Evolutionary conservation across 2,329 filamentous ascomycete genomes (phyloP).

Genomic region (Colletotrichum agaves): DNA sequence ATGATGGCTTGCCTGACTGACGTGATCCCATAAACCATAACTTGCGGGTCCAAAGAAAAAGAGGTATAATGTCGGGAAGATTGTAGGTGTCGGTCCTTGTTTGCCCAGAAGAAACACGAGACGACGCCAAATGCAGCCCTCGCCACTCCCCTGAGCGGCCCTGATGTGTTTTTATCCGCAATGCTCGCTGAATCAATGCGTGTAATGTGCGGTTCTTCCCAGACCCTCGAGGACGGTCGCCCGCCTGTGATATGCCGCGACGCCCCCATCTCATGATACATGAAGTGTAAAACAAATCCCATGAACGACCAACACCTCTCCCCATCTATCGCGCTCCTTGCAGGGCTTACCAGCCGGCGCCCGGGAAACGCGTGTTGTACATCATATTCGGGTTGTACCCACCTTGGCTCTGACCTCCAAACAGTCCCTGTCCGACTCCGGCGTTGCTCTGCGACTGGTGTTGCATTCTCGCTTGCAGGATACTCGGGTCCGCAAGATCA

Average conservation of each 20-base stretch:
- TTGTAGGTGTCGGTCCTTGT: slow-evolving; percentile 37
- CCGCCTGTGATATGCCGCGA: slow-evolving; percentile 31
- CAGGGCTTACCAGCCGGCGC: slow-evolving; percentile 40
- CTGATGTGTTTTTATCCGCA: slow-evolving; percentile 40
- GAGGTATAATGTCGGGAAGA: slow-evolving; percentile 40
- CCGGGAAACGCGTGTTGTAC: slow-evolving; percentile 64
- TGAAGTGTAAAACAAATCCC: slow-evolving; percentile 36
- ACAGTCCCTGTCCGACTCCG: slow-evolving; percentile 88
- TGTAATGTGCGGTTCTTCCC: slow-evolving; percentile 34
- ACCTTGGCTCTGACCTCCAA: slow-evolving; percentile 91
- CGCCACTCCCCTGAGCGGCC: slow-evolving; percentile 45
- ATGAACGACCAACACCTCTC: slow-evolving; percentile 31
- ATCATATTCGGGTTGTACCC: slow-evolving; percentile 91
- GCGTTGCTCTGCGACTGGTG: slow-evolving; percentile 84
- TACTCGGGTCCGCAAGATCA: slow-evolving; percentile 99
- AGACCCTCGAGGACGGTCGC: slow-evolving; percentile 25
- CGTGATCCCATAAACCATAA: slow-evolving; percentile 54
- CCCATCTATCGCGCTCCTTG: slow-evolving; percentile 21
- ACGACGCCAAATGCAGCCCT: slow-evolving; percentile 40
- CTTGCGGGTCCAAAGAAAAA: slow-evolving; percentile 42
- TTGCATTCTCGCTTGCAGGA: slow-evolving; percentile 97
- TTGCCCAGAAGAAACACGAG: slow-evolving; percentile 36
- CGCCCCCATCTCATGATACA: slow-evolving; percentile 38
- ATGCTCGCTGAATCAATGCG: slow-evolving; percentile 57
- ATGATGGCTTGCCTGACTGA: slow-evolving; percentile 73